These are phyloP conservation scores for Blastocystis hominis DNA, from an alignment of 352 stramenopile genomes.

Conservation along the genomic window DNA sequence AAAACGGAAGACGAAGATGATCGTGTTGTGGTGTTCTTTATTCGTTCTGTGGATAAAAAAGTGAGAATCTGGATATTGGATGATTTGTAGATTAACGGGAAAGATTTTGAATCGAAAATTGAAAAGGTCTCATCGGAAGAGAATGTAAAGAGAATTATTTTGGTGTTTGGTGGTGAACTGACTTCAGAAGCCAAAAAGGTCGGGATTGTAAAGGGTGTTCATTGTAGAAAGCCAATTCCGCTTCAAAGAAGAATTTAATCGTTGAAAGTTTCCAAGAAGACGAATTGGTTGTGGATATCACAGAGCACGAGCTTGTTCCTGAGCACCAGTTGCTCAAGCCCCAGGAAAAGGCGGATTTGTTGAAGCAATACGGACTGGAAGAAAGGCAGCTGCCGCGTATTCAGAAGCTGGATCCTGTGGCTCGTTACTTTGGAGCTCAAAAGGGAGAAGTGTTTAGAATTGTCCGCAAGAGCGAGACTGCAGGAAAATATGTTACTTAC, in stretches of 20 bases:
- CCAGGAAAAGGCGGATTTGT: conserved; percentile 89
- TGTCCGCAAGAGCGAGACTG: conserved; percentile 94
- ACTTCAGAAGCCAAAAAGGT: conserved; percentile 92
- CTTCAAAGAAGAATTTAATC: conserved; percentile 50
- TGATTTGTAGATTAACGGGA: conserved; percentile 89
- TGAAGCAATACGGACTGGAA: conserved; percentile 81
- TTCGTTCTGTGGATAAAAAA: conserved; percentile 35
- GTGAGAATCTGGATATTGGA: conserved; percentile 46
- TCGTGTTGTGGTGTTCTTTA: conserved; percentile 96
- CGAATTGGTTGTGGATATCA: conserved; percentile 99
- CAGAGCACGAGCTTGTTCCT: conserved; percentile 91
- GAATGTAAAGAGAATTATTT: conserved; percentile 88
- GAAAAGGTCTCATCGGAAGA: neutral
- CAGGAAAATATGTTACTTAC: conserved; percentile 98
- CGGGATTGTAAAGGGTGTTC: conserved; percentile 62
- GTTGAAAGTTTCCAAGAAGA: conserved; percentile 94
- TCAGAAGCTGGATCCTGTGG: conserved; percentile 94
- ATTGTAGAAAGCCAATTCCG: conserved; percentile 62
- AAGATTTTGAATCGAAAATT: conserved; percentile 66
- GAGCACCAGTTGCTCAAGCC: conserved; percentile 90
- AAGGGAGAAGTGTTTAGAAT: conserved; percentile 97
- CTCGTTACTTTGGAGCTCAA: conserved; percentile 91
- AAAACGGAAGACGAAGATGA: conserved; percentile 78
- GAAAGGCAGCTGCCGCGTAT: conserved; percentile 96
- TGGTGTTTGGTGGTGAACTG: conserved; percentile 86